Base-by-base conservation (phyloP, 1,284 basidiomycete species). In the Lentinula novae-zelandiae region DNA sequence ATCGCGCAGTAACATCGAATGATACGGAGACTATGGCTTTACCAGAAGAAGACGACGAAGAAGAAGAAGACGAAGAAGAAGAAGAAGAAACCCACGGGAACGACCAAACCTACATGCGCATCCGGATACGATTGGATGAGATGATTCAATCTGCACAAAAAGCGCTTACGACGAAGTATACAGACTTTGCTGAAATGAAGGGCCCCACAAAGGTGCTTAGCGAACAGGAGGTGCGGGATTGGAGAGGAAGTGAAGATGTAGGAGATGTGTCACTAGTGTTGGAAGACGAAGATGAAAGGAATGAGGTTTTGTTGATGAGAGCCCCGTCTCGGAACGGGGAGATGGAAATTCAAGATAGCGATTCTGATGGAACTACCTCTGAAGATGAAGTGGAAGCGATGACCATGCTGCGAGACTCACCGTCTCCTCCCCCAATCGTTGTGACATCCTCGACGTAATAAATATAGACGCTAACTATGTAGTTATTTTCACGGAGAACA, bases 181-280 rank as follows among this genome's bases (percentile, higher is more conserved):
- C 77, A 48, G 85, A 89, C 66, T 82, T 85, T 61, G 70, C 72
- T 3, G 71, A 69, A 40, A 67, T 67, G n/a, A 78, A 74, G 61
- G 74, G 77, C 13, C 74, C 75, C 2, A 76, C 87, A 33, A 90
- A 88, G 69, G 89, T 91, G n/a, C 76, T 91, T 17, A 85, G 79
- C 59, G 83, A 85, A 36, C 85, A 89, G 62, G 89, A 91, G 67
- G 78, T 89, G 53, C 80, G 82, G 49, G 75, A 76, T 17, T 90
- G 86, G 84, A 76, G 77, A 57, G 80, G 75, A 65, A 66, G 63
- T 48, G 63, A 57, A 13, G 65, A 64, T 27, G 66, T 64, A 44
- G 61, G 49, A 42, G 53, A 60, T 20, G 40, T 34, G 9, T 61
- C 64, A 38, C n/a, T 59, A 20, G 34, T 60, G 33, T 31, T 50